These are phyloP conservation scores for Acacia pycnantha DNA, from an alignment of 331 rosid species.

Conservation along the genomic window DNA sequence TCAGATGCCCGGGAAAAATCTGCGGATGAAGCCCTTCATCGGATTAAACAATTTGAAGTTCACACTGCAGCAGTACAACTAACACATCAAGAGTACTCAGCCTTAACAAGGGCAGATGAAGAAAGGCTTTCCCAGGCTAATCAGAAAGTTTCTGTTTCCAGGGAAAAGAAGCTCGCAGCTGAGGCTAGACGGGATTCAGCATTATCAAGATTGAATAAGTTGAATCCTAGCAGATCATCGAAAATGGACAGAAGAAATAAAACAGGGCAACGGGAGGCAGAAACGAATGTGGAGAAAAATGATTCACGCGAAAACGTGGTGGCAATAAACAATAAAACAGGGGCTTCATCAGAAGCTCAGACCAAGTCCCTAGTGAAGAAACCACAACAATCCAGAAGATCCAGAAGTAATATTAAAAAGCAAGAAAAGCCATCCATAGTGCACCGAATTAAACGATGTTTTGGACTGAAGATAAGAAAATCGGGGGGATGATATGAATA, in stretches of 20 bases:
- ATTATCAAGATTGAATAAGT: slow-evolving; percentile 39
- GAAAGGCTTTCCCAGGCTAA: slow-evolving; percentile 41
- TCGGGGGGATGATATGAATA: slow-evolving; percentile 24
- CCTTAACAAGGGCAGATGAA: slow-evolving; percentile 37
- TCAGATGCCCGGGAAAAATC: slow-evolving; percentile 45
- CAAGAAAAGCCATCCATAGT: slow-evolving; percentile 33
- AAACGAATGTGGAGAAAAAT: slow-evolving; percentile 18
- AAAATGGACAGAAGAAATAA: slow-evolving; percentile 29
- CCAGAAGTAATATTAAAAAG: slow-evolving; percentile 18
- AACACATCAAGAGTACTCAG: slow-evolving; percentile 41
- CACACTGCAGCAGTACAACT: slow-evolving; percentile 31
- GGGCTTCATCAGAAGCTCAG: slow-evolving; percentile 21
- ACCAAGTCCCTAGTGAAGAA: slow-evolving; percentile 24
- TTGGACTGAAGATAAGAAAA: slow-evolving; percentile 31
- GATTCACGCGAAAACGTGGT: slow-evolving; percentile 10
- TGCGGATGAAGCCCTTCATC: slow-evolving; percentile 33
- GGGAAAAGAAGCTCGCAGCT: slow-evolving; percentile 45
- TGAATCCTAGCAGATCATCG: slow-evolving; percentile 21
- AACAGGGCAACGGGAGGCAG: neutral
- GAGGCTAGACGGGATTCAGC: slow-evolving; percentile 39
- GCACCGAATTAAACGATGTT: slow-evolving; percentile 27
- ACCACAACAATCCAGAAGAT: slow-evolving; percentile 31
- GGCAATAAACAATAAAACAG: neutral
- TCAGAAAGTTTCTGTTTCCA: slow-evolving; percentile 30
- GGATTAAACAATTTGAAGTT: slow-evolving; percentile 34